Conservation (phyloP, 2,329 filamentous ascomycete genomes). For the Dactylellina cionopaga region DNA sequence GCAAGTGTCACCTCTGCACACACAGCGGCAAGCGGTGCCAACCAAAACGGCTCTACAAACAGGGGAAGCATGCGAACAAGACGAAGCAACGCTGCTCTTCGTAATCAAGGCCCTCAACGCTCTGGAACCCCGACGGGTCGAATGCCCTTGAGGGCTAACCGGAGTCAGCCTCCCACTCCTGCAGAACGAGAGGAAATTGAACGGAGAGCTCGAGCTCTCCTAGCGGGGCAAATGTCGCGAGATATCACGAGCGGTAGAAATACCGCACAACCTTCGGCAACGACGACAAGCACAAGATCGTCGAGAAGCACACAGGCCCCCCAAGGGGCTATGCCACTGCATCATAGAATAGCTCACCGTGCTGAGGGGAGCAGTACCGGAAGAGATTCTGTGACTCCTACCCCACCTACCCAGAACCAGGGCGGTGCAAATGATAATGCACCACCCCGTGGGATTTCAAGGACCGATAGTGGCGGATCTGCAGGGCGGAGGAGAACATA, state of each 20-base stretch:
- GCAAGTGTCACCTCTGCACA: slow-evolving; percentile 19
- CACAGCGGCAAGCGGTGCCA: slow-evolving; percentile 13
- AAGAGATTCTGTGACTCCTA: slow-evolving; percentile 32
- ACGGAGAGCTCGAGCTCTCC: slow-evolving; percentile 28
- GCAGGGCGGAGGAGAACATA: slow-evolving; percentile 20
- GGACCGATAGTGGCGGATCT: slow-evolving; percentile 30
- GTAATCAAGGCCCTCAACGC: slow-evolving; percentile 28
- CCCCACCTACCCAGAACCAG: slow-evolving; percentile 15
- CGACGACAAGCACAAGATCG: background rate
- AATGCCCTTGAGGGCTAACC: background rate
- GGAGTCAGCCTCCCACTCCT: slow-evolving; percentile 11
- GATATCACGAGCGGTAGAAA: slow-evolving; percentile 8
- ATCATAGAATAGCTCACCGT: slow-evolving; percentile 19
- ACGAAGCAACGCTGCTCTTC: slow-evolving; percentile 44
- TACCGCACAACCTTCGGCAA: background rate
- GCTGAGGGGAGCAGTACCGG: background rate
- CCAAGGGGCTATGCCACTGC: slow-evolving; percentile 8
- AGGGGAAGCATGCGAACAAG: slow-evolving; percentile 39
- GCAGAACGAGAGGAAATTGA: slow-evolving; percentile 25
- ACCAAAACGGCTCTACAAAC: slow-evolving; percentile 15
- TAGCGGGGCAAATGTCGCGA: slow-evolving; percentile 17
- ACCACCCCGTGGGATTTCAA: slow-evolving; percentile 19
- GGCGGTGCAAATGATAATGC: slow-evolving; percentile 5
- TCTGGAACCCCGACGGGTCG: slow-evolving; percentile 39
- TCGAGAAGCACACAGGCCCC: slow-evolving; percentile 1